phyloP scores from a whole-genome alignment of 768 basidiomycete species.

The Russula dissimulans region DNA sequence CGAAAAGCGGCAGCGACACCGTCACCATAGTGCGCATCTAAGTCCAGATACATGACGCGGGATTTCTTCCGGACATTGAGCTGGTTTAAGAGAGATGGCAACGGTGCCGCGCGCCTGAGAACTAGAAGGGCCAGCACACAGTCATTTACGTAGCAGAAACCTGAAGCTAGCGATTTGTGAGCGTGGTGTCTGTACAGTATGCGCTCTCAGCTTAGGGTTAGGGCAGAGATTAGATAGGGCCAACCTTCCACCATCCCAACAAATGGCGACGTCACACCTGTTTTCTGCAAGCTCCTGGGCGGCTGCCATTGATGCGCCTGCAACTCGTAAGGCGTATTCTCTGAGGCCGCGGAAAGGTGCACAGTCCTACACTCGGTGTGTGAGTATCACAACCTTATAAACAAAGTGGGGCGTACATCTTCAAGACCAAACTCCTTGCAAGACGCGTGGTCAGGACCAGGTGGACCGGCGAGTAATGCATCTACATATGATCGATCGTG shows the following conservation, averaged over 20 bases:
- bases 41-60: conserved; percentile 82
- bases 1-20: conserved; percentile 73
- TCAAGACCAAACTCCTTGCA: conserved; percentile 45
- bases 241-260: conserved; percentile 88
- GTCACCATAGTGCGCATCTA: conserved; percentile 90
- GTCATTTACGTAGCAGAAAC: conserved; percentile 94
- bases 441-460: conserved; percentile 16
- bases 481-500: conserved; percentile 16
- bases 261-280: conserved; percentile 54
- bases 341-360: conserved; percentile 63
- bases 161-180: conserved; percentile 65
- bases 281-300: conserved; percentile 47
- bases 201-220: background rate
- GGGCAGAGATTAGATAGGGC: conserved; percentile 3
- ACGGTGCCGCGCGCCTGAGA: conserved; percentile 38
- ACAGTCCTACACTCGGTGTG: conserved; percentile 57
- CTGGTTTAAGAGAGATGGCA: background rate
- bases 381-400: background rate
- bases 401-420: conserved; percentile 34
- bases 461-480: conserved; percentile 1
- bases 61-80: conserved; percentile 29
- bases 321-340: conserved; percentile 61
- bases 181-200: conserved; percentile 65
- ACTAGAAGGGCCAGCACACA: conserved; percentile 72
- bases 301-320: conserved; percentile 71